These are phyloP conservation scores for Plasmodium coatneyi DNA, from an alignment of 169 alveolate species.

Conservation along the genomic window DNA sequence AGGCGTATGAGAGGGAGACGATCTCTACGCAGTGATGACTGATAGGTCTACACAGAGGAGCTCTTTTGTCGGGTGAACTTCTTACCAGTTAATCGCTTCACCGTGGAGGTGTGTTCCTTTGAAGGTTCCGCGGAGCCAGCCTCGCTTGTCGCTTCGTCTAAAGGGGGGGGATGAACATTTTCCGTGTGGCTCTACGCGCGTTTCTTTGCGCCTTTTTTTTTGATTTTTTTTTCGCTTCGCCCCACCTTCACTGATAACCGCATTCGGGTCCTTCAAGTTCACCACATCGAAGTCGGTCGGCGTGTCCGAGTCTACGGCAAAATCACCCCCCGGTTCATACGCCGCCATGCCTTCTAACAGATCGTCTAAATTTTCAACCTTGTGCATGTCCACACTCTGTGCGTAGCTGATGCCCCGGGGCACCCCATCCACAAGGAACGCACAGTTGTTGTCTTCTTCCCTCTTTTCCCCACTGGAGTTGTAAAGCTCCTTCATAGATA, in stretches of 20 bases:
- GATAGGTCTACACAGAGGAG: not conserved
- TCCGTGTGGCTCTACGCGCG: not conserved
- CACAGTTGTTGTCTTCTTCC: not conserved
- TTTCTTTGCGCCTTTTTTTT: not conserved
- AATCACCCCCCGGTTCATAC: not conserved
- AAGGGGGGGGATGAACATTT: not conserved
- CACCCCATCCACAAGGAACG: not conserved
- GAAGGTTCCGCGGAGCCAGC: not conserved
- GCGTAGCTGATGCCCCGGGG: not conserved
- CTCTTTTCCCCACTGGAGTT: not conserved
- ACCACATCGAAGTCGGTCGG: not conserved
- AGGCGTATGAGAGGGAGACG: not conserved
- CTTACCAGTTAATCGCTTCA: not conserved
- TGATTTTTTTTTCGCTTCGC: not conserved
- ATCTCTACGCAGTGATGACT: not conserved
- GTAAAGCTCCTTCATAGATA: conserved; percentile 40
- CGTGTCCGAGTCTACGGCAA: not conserved
- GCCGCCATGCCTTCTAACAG: not conserved
- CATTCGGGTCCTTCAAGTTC: not conserved
- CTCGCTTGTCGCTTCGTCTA: not conserved
- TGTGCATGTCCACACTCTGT: not conserved
- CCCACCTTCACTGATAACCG: not conserved
- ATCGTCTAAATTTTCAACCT: not conserved
- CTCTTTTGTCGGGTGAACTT: not conserved
- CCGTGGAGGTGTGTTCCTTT: not conserved